Base-by-base conservation (phyloP, 257 asterid genomes). In the Solanum tacnaense region DNA sequence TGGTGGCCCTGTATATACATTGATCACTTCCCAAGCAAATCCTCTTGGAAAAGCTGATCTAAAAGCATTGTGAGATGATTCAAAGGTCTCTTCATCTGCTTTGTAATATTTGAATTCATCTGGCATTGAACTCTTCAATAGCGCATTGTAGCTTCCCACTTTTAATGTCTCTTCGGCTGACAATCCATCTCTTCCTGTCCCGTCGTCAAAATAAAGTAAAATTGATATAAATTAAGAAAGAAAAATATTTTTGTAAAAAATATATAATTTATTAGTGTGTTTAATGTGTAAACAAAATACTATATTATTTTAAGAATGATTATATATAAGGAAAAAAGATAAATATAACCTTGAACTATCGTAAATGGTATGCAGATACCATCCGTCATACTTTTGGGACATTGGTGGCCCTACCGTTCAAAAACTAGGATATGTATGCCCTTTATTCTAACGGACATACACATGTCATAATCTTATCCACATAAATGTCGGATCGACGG, bases 21-120 rank as follows among this genome's bases (percentile, higher is more conserved):
- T 90, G 36, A 93, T 68, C 65, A 95, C 98, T 88, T 96, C 99
- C 98, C 99, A 96, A 1, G 98, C 96, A 27, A 96, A 96, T 3
- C 99, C 99, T 0, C 99, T 94, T 3, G 99, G 98, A 65, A 96
- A 94, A 9, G 98, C 98, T 1, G 91, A 86, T 11, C 92, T 92
- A 73, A 96, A 96, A 13, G 75, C 89, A 60, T 93, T 96, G 46
- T 96, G 99, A 3, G 99, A 94, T 1, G 98, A 95, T 21, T 96
- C 98, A 4, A 95, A 95, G 88, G 94, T 96, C 90, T 95, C 98
- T 90, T 96, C 93, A 0, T 96, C 98, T 5, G 96, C 94, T 78
- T 96, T 95, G 92, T 96, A 96, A 16, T 90, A 93, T 87, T 96
- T 94, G 89, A 93, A 89, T 67, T 95, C 94, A 29, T 95, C 93